Evolutionary conservation across 257 asterid species (phyloP).

Genomic region (Solanum pinnatisectum): DNA sequence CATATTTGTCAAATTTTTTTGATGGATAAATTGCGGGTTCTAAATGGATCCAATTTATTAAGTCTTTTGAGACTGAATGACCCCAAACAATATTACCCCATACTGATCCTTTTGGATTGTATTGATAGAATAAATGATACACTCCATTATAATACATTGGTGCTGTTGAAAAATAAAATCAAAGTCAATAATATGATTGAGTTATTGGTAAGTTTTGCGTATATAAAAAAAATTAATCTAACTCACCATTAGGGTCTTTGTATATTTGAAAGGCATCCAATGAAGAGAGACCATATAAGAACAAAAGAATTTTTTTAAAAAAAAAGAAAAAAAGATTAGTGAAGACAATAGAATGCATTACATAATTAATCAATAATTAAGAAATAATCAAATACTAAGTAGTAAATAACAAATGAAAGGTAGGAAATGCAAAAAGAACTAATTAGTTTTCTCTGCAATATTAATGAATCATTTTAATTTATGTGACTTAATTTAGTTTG

Average conservation of each 20-base stretch:
- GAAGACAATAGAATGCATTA: neutral
- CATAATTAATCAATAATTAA: neutral
- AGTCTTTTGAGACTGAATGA: slow-evolving; percentile 38
- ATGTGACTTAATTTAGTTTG: fast-evolving
- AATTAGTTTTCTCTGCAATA: neutral
- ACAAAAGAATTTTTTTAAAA: neutral
- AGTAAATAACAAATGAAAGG: neutral
- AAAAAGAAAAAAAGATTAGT: neutral
- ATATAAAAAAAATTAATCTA: neutral
- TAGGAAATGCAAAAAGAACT: neutral
- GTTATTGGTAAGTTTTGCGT: fast-evolving
- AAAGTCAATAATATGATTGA: neutral
- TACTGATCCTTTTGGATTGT: slow-evolving; percentile 39
- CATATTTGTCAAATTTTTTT: slow-evolving; percentile 23
- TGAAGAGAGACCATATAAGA: neutral
- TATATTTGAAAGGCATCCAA: neutral
- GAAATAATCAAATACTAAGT: neutral
- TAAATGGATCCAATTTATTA: slow-evolving; percentile 30
- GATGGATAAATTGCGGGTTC: slow-evolving; percentile 33
- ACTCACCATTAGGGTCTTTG: slow-evolving; percentile 38
- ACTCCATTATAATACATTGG: slow-evolving; percentile 43
- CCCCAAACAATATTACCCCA: slow-evolving; percentile 47
- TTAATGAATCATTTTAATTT: neutral
- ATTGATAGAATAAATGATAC: slow-evolving; percentile 40
- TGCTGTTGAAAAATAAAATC: neutral